Conservation (phyloP, 805 yeast genomes). For the Torulaspora maleeae region DNA sequence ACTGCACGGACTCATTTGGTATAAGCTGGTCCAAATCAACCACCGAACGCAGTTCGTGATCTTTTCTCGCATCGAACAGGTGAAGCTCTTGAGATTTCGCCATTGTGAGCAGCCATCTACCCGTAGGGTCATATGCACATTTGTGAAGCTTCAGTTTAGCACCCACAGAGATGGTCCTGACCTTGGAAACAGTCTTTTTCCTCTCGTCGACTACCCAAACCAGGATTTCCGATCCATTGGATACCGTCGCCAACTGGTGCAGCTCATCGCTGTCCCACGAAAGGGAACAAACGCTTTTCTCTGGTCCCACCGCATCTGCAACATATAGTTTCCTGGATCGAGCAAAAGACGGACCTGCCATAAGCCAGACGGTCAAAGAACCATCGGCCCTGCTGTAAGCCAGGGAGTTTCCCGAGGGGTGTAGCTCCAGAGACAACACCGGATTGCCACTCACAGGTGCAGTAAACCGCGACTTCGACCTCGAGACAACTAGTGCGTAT, state of each 20-base stretch:
- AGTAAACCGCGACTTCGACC: constrained; percentile 24
- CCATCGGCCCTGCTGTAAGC: constrained; percentile 34
- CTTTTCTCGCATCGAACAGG: constrained; percentile 35
- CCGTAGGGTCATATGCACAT: constrained; percentile 43
- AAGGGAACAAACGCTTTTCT: constrained; percentile 18
- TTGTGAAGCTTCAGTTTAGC: constrained; percentile 18
- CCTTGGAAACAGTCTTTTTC: constrained; percentile 12
- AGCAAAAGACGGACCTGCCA: constrained; percentile 11
- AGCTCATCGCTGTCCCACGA: constrained; percentile 28
- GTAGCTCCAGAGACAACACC: constrained; percentile 25
- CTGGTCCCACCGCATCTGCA: constrained; percentile 20
- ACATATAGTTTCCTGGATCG: constrained; percentile 14
- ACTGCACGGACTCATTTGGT: constrained; percentile 19
- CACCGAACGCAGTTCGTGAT: constrained; percentile 27
- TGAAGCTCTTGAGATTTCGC: constrained; percentile 39
- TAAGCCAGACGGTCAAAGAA: constrained; percentile 28
- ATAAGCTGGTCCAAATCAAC: constrained; percentile 6
- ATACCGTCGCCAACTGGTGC: constrained; percentile 25
- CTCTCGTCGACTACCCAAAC: constrained; percentile 25
- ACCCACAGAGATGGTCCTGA: constrained; percentile 15
- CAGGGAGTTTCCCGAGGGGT: constrained; percentile 25
- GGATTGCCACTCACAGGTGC: constrained; percentile 19
- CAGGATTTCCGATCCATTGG: constrained; percentile 19
- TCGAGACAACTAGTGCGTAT: constrained; percentile 15
- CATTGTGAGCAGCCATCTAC: constrained; percentile 43